Evolutionary conservation across 768 basidiomycete genomes (phyloP), one percentile per base, ranked within the genome.

Genomic region (Thelephora ganbajun): DNA sequence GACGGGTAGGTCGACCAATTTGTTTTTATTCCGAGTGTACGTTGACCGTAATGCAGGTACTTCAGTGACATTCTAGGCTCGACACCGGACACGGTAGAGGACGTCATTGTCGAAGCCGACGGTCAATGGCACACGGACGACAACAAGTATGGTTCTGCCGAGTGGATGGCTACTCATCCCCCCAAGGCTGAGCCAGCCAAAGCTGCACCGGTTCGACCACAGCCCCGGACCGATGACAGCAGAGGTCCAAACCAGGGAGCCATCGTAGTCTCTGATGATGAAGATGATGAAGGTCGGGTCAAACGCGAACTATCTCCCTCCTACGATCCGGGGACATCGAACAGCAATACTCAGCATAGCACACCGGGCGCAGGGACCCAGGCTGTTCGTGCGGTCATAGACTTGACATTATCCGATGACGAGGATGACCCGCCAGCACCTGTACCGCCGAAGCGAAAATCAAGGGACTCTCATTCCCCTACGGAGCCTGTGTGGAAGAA

Each of bases 71-170:
- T 98, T 45, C 63, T 98, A 57, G 77, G 78, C 54, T 65, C 71
- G 22, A 87, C 83, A 2, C 73, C 86, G 0, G 86, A 92, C 19
- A 70, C 68, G 46, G 79, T 89, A 11, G 96, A 99, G 44, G 88
- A 96, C 53, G 91, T 99, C 20, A 73, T 94, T 48, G 80, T 99
- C 13, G 94, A 99, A 62, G 78, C 89, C 5, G 82, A 94, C 59
- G 93, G 91, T 1, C 83, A 93, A 60, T 99, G 96, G 96, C 93
- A 96, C 60, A 91, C 91, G 1, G 67, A 75, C 14, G 91, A 98
- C 63, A 74, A 84, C 66, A 89, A 84, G 63, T 84, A 76, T 57
- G 90, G 77, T 1, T 91, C 88, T 16, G 56, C 66, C 1, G 66
- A 62, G 26, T 96, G 92, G 91, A 76, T 72, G 54, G 70, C 71